Conservation (phyloP, 2,329 filamentous ascomycete species). For the Apiospora pterosperma region DNA sequence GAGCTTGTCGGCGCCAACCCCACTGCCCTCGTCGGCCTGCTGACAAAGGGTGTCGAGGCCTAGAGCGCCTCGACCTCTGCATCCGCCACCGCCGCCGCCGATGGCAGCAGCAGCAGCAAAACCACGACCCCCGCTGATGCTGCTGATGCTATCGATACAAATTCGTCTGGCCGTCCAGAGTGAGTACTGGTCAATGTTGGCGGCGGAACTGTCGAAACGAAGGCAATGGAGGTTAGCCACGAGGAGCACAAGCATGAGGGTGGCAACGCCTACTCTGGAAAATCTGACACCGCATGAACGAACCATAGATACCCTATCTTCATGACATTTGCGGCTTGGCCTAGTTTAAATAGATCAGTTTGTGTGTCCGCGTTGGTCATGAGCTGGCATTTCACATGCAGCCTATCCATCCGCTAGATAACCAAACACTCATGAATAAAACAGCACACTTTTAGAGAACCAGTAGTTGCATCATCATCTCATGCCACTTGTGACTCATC, state of each 20-base stretch:
- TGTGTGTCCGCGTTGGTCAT: neutral
- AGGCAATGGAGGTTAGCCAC: neutral
- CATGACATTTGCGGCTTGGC: neutral
- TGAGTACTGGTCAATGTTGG: neutral
- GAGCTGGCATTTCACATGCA: neutral
- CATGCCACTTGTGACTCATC: neutral
- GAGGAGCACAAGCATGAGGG: neutral
- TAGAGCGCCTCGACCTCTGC: neutral
- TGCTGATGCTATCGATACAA: neutral
- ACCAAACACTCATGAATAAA: neutral
- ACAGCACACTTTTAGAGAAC: neutral
- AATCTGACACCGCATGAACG: neutral
- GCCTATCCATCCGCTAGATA: neutral
- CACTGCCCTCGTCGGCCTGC: constrained; percentile 53
- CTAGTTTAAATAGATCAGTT: neutral
- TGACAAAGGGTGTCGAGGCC: constrained; percentile 21
- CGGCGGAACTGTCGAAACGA: neutral
- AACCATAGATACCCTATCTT: neutral
- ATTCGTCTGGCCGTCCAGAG: no score
- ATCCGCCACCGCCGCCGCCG: neutral
- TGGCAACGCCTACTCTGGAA: neutral
- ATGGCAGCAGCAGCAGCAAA: no score
- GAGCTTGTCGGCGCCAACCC: constrained; percentile 82
- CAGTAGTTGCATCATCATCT: neutral
- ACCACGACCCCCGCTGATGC: neutral